Evolutionary conservation across 2,329 filamentous ascomycete species (phyloP).

Genomic region (Cladobotryum protrusum): DNA sequence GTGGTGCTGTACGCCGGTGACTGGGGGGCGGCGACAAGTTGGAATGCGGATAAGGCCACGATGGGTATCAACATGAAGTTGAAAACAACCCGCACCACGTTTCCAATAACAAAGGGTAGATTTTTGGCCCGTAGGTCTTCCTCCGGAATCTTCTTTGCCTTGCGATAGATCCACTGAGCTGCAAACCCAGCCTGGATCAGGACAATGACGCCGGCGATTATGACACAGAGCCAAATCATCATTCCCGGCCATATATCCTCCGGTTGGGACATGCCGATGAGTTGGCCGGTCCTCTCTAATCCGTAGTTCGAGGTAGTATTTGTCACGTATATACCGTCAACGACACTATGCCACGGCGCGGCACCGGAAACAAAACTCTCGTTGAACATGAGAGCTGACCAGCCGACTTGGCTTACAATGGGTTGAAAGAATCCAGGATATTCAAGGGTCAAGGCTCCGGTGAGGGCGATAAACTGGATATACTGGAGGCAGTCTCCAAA

Average conservation of each 20-base stretch:
- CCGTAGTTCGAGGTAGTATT: constrained; percentile 79
- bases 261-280: constrained; percentile 70
- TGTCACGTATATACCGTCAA: constrained; percentile 81
- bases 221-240: constrained; percentile 81
- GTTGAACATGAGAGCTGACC: constrained; percentile 92
- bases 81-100: constrained; percentile 78
- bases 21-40: constrained; percentile 67
- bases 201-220: constrained; percentile 61
- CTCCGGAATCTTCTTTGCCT: constrained; percentile 64
- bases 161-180: constrained; percentile 68
- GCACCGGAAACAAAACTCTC: constrained; percentile 73
- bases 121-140: constrained; percentile 91
- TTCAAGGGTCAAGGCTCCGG: constrained; percentile 76
- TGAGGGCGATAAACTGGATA: constrained; percentile 85
- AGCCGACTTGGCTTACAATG: constrained; percentile 76
- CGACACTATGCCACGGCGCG: constrained; percentile 57
- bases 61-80: constrained; percentile 89
- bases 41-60: constrained; percentile 81
- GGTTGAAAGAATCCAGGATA: constrained; percentile 96
- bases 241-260: constrained; percentile 90
- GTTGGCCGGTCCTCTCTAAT: constrained; percentile 69
- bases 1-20: constrained; percentile 68
- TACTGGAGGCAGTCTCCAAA: constrained; percentile 97
- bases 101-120: constrained; percentile 75
- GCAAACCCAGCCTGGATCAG: constrained; percentile 73